Evolutionary conservation across 129 eudicot species (phyloP).

Genomic region (Sambucus nigra): DNA sequence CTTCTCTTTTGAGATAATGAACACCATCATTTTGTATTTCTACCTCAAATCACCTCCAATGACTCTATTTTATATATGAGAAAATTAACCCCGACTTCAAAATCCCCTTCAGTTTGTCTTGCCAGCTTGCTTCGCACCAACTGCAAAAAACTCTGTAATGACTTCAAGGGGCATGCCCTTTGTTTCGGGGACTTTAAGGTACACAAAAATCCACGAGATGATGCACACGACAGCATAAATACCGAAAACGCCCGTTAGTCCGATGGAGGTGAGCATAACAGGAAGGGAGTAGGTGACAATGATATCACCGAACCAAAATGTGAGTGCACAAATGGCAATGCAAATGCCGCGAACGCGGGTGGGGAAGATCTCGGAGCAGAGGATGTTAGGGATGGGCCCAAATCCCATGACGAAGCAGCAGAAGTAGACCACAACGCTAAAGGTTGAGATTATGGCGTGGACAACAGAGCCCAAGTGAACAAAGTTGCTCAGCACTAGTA

Average conservation of each 20-base stretch:
- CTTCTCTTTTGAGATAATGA: slow-evolving; percentile 1
- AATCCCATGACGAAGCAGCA: slow-evolving; percentile 92
- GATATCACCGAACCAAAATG: slow-evolving; percentile 80
- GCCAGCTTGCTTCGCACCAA: slow-evolving; percentile 60
- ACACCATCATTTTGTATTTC: not conserved
- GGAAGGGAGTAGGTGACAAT: slow-evolving; percentile 89
- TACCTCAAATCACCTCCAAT: not conserved
- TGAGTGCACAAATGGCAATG: slow-evolving; percentile 83
- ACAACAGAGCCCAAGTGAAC: slow-evolving; percentile 29
- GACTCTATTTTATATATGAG: not conserved
- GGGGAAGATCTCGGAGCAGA: slow-evolving; percentile 88
- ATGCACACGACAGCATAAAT: slow-evolving; percentile 67
- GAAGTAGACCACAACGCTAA: slow-evolving; percentile 66
- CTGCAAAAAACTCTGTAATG: slow-evolving; percentile 86
- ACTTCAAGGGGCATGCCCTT: slow-evolving; percentile 99
- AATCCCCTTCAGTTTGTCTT: slow-evolving; percentile 18
- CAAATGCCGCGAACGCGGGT: slow-evolving; percentile 89
- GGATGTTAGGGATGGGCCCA: slow-evolving; percentile 91
- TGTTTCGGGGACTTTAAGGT: slow-evolving; percentile 84
- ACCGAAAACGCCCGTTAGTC: slow-evolving; percentile 80
- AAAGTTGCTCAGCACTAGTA: slow-evolving; percentile 53
- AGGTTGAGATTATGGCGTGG: slow-evolving; percentile 71
- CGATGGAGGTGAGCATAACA: slow-evolving; percentile 63
- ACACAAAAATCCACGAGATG: slow-evolving; percentile 73
- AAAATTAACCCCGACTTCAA: not conserved